These are phyloP conservation scores for Bullera alba DNA, from an alignment of 768 basidiomycete genomes.

Conservation along the genomic window DNA sequence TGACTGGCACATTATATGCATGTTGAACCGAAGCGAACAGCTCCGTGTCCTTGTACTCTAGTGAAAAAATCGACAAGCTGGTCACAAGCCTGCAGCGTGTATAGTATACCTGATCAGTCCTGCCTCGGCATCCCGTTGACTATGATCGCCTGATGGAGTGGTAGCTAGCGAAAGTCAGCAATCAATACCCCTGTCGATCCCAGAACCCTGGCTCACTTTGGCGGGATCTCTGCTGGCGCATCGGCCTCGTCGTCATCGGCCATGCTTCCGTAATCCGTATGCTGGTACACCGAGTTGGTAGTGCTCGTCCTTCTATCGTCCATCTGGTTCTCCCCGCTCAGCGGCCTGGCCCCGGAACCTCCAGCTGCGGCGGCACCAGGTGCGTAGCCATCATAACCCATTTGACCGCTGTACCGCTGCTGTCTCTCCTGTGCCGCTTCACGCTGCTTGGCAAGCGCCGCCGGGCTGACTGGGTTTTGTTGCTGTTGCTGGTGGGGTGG, in stretches of 20 bases:
- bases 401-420: background rate
- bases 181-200: too few species aligned
- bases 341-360: background rate
- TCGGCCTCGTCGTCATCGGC: conserved; percentile 8
- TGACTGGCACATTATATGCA: too few species aligned
- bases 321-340: conserved; percentile 1
- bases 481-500: too few species aligned
- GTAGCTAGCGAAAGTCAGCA: conserved; percentile 15
- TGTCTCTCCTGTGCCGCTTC: conserved; percentile 6
- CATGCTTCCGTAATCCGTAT: conserved; percentile 28
- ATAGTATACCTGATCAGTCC: too few species aligned
- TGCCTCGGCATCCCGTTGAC: too few species aligned
- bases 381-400: background rate
- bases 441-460: conserved; percentile 13
- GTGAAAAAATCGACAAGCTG: too few species aligned
- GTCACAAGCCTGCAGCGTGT: too few species aligned
- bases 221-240: conserved; percentile 28
- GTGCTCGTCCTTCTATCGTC: background rate
- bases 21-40: too few species aligned
- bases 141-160: conserved; percentile 21
- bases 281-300: conserved; percentile 29
- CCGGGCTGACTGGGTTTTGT: conserved; percentile 4
- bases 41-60: too few species aligned
- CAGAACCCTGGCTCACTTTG: conserved; percentile 35
- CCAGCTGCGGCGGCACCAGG: background rate